A percentile compares a stretch with the other conserved stretches of the same genome.
phyloP scores from a whole-genome alignment of 148 eudicot species.

The Rhododendron ovatum region DNA sequence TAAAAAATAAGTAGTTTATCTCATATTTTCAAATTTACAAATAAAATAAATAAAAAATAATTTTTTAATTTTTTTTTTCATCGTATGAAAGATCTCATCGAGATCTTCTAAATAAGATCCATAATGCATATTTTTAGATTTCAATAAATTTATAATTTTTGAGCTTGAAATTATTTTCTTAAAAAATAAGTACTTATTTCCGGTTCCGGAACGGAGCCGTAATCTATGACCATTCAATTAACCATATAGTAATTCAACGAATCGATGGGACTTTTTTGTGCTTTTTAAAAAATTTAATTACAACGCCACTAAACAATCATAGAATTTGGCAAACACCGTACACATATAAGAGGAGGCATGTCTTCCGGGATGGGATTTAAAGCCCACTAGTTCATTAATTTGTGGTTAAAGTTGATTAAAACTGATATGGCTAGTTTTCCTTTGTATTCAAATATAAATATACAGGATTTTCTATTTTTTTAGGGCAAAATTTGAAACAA shows the following conservation, averaged over 20 bases:
- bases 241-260: background rate
- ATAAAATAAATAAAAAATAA: no score
- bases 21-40: no score
- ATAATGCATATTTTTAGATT: no score
- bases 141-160: no score
- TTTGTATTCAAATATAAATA: background rate
- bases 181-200: no score
- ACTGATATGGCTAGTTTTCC: background rate
- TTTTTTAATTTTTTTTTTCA: no score
- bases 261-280: background rate
- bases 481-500: background rate
- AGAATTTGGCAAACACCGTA: background rate
- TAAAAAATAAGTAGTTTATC: no score
- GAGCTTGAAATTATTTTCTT: no score
- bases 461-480: background rate
- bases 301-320: background rate
- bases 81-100: no score
- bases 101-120: no score
- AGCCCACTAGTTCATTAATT: slow-evolving; percentile 4
- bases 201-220: no score
- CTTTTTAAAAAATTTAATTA: background rate
- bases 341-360: background rate
- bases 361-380: slow-evolving; percentile 13
- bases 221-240: background rate
- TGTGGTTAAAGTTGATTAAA: background rate